Base-by-base conservation (phyloP, 768 basidiomycete genomes). In the Scleroderma bovista region DNA sequence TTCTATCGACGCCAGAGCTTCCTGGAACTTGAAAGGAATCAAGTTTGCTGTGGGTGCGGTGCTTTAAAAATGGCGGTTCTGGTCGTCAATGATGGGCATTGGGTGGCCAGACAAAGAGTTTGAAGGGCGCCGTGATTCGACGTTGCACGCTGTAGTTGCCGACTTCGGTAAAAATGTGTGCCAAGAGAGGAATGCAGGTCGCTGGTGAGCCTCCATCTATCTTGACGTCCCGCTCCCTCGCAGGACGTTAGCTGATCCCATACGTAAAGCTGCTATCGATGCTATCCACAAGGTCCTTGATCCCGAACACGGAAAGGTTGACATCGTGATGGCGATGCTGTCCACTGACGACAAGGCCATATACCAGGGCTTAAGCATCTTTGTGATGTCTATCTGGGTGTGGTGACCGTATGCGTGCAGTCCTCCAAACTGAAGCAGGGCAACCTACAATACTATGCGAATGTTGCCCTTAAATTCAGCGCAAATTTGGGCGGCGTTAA, bases 341-440 rank as follows among this genome's bases (percentile, higher is more conserved):
- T 66, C 73, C 31, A 69, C 58, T 51, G 60, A 64, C 17, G 72
- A 76, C 58, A 65, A 69, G 36, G 60, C 67, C 42, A 58, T 77
- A 39, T 77, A 77, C 52, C 65, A 68, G 1, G 73, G 2, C 48
- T 77, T 52, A 75, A 76, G 58, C 67, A 69, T 31, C 62, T 75
- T 24, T 73, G 70, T 55, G 75, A 77, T 51, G 65, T 72, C 24
- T 64, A 57, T 36, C 61, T 77, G 22, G 73, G 72, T 44, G 64
- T 70, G 6, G 52, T 78, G 6, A 85, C 81, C 11, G 77, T 88
- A 2, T 89, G 86, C 55, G 81, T 84, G 15, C 85, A 86, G 51
- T 67, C 78, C 1, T 60, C 63, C 24, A 88, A 86, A 64, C 74
- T 89, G 54, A 71, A 79, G 45, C 83, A 79, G 58, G 69, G 71